Evolutionary conservation across 2,329 filamentous ascomycete species (phyloP), one percentile per base, ranked within the genome.

Genomic region (Xylariaceae sp.): DNA sequence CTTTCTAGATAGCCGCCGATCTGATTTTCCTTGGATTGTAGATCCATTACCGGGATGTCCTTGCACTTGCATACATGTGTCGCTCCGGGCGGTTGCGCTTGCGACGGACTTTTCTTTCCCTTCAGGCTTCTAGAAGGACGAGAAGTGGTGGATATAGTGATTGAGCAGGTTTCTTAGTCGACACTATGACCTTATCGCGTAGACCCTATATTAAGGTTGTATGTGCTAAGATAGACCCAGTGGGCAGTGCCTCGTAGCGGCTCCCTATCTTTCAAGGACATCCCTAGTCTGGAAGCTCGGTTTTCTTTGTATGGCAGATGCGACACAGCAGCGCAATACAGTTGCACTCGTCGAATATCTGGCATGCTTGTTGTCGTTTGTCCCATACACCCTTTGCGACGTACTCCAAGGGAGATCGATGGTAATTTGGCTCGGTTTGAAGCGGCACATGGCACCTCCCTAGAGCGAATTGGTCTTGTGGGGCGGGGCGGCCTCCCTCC

Each of bases 61-160:
- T 30, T 46, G 43, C 35, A 37, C 12, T 9, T 40, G 40, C 36
- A 38, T n/a, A n/a, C n/a, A n/a, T n/a, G n/a, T n/a, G n/a, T n/a
- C n/a, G 6, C 11, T 24, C 11, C 21, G 21, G 21, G 21, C 7
- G 6, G 21, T 24, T 24, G 21, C 7, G 21, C 7, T 24, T 6
- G 21, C 7, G 21, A 11, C 11, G 21, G 6, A 6, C 7, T 7
- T 24, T 28, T 9, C 23, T 34, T 27, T 24, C 24, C 13, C 19
- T 31, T n/a, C n/a, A n/a, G n/a, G n/a, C 4, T 45, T 46, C 43
- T 36, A 34, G 41, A 43, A 43, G n/a, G 12, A 16, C 32, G n/a
- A n/a, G n/a, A n/a, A n/a, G n/a, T n/a, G n/a, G n/a, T n/a, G n/a
- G n/a, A n/a, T n/a, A n/a, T n/a, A n/a, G n/a, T n/a, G n/a, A n/a